Percentiles rank a stretch among this genome's conserved stretches.
Conservation (phyloP, 129 eudicot species). For the Tagetes erecta region DNA sequence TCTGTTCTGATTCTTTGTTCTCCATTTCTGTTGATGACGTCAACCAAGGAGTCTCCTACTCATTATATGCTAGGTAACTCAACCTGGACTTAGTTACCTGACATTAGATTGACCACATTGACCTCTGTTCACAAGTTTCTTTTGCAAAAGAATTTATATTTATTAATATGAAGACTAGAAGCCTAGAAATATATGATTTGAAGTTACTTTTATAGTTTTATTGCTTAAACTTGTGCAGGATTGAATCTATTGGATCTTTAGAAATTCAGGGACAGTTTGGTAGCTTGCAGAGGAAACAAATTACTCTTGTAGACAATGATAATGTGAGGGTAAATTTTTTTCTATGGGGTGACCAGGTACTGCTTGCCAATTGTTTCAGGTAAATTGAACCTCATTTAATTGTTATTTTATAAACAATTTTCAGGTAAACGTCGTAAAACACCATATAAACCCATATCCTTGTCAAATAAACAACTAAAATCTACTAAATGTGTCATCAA, state of each 20-base stretch:
- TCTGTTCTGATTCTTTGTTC: constrained; percentile 82
- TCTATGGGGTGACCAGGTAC: constrained; percentile 91
- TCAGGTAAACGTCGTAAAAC: not conserved
- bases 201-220: constrained; percentile 1
- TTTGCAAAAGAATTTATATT: constrained; percentile 1
- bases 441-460: not conserved
- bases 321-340: constrained; percentile 58
- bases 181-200: not conserved
- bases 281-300: constrained; percentile 71
- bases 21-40: constrained; percentile 70
- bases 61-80: constrained; percentile 81
- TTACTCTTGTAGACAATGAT: constrained; percentile 76
- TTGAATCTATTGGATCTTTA: constrained; percentile 72
- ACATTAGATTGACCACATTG: not conserved
- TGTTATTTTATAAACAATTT: not conserved
- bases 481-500: not conserved
- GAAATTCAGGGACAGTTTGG: constrained; percentile 64
- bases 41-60: constrained; percentile 65
- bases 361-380: constrained; percentile 82
- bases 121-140: not conserved
- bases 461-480: constrained; percentile 14
- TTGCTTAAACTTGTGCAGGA: constrained; percentile 44
- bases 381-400: constrained; percentile 27
- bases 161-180: constrained; percentile 12
- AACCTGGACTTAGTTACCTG: constrained; percentile 4